Base-by-base conservation (phyloP, 75 land plant species). In the Cupressus sempervirens region DNA sequence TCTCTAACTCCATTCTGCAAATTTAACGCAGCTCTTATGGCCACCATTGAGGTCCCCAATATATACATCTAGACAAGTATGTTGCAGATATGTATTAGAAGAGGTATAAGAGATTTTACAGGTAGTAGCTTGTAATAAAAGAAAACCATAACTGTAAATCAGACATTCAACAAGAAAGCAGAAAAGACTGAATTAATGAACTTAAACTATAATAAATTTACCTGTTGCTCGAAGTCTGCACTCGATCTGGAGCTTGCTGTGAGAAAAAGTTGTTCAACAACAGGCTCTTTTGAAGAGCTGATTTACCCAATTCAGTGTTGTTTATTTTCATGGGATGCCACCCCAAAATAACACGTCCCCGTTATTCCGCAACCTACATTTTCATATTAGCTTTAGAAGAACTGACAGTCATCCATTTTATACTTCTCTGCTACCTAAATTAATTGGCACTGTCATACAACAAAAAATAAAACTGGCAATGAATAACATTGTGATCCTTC, bases 211-310 rank as follows among this genome's bases (percentile, higher is more conserved):
- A 82, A 43, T 72, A 16, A 46, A 30, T 30, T 32, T 84, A 96
- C 99, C 98, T 98, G 99, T 65, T 92, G 90, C 86, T 98, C 99
- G 74, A 98, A 84, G 81, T 93, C 94, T 58, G 85, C 92, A 70
- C 86, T 84, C 20, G 99, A 98, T 72, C 86, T 86, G 16, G 92
- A 50, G 83, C 91, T 89, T 40, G 91, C 83, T 2, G 97, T 89
- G n/a, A 98, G 88, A 86, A 98, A 94, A 3, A 96, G 94, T 86
- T 98, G 99, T 62, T 97, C 99, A 87, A 98, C 86, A 76, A 98
- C 91, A 50, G 99, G 99, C 83, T 98, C 99, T 45, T 98, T 84
- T 90, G 86, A 81, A 94, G 48, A 36, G 99, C 99, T 81, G 99
- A 90, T 43, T 95, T 89, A 15, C 99, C 99, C 83, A 98, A 88